Conservation (phyloP, 2,329 filamentous ascomycete species). For the Ceratocystis papillata region DNA sequence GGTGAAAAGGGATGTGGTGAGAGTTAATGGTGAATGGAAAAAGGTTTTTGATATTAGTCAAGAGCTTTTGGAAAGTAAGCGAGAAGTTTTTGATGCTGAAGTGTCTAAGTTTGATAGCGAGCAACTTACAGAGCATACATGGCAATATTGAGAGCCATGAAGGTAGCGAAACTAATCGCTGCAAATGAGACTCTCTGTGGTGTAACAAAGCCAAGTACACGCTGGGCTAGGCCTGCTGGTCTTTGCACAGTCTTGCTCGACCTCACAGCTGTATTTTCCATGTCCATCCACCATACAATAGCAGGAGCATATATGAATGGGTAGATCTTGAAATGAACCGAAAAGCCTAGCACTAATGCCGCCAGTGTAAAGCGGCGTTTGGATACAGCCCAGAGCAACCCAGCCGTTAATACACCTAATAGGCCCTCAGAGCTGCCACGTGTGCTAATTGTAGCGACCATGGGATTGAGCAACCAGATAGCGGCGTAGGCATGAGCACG, state of each 20-base stretch:
- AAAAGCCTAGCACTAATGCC: constrained; percentile 65
- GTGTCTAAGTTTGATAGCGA: not conserved
- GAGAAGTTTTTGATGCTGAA: too few species aligned
- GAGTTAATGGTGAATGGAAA: too few species aligned
- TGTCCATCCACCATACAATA: constrained; percentile 70
- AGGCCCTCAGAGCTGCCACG: constrained; percentile 88
- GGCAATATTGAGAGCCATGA: constrained; percentile 57
- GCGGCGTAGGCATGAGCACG: constrained; percentile 64
- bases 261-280: constrained; percentile 34
- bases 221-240: constrained; percentile 26
- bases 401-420: constrained; percentile 72
- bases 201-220: constrained; percentile 38
- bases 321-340: constrained; percentile 97
- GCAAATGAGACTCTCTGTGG: constrained; percentile 47
- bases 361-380: constrained; percentile 52
- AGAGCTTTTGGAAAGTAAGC: too few species aligned
- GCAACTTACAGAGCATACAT: constrained; percentile 64
- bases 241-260: not conserved
- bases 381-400: constrained; percentile 71
- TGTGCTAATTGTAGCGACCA: constrained; percentile 96
- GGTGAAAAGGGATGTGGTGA: too few species aligned
- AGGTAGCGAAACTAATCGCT: constrained; percentile 58
- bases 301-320: constrained; percentile 88
- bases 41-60: too few species aligned
- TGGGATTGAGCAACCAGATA: constrained; percentile 92